Evolutionary conservation across 306 rosid genomes (phyloP).

Genomic region (Cucumis sativus): DNA sequence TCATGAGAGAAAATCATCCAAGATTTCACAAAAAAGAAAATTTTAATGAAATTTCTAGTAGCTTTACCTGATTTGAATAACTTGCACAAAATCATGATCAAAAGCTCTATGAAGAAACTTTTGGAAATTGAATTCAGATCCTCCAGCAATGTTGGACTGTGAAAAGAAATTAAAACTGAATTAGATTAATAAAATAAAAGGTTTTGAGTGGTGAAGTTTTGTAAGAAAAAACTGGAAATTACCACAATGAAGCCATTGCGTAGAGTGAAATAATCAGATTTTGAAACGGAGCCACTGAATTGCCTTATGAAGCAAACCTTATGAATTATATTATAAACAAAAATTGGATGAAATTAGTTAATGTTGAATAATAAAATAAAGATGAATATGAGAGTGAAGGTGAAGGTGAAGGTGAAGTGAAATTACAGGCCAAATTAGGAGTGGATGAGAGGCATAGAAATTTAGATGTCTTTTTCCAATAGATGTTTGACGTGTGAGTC

Average conservation of each 20-base stretch:
- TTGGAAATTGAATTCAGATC: conserved; percentile 42
- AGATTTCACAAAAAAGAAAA: not conserved
- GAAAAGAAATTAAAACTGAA: not conserved
- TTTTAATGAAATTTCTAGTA: not conserved
- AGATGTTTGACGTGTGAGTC: conserved; percentile 29
- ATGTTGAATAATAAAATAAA: no score
- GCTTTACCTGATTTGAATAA: conserved; percentile 43
- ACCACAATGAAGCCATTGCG: conserved; percentile 55
- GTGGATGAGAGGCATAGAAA: conserved; percentile 32
- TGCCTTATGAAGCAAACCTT: conserved; percentile 48
- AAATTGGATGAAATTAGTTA: not conserved
- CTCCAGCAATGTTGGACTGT: conserved; percentile 39
- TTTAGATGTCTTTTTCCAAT: conserved; percentile 48
- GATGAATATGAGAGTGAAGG: not conserved
- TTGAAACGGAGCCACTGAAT: conserved; percentile 41
- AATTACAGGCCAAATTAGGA: conserved; percentile 48
- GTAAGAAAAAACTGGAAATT: not conserved
- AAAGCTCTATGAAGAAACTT: conserved; percentile 44
- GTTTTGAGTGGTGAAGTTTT: no score
- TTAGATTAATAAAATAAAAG: no score
- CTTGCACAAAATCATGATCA: conserved; percentile 50
- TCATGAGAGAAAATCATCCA: not conserved
- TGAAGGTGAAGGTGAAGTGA: not conserved
- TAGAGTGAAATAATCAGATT: conserved; percentile 52
- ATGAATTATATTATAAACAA: not conserved